Evolutionary conservation across 768 basidiomycete species (phyloP).

Genomic region (Gloeostereum incarnatum): DNA sequence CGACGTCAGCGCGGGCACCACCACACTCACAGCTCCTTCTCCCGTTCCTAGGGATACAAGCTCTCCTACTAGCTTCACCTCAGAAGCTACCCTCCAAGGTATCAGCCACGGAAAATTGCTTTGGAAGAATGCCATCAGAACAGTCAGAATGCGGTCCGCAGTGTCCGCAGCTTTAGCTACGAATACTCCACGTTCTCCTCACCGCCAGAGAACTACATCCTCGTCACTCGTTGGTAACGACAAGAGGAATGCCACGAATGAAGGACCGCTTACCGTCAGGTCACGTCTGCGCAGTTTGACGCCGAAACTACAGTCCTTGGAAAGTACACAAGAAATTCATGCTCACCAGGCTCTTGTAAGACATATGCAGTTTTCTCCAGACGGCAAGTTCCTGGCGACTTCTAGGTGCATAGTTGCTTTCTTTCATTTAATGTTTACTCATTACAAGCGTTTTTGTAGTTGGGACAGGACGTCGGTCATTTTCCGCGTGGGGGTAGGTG

Average conservation of each 20-base stretch:
- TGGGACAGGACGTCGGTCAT: slow-evolving; percentile 68
- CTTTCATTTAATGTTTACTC: not conserved
- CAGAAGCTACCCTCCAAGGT: too few species aligned
- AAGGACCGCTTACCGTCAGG: slow-evolving; percentile 26
- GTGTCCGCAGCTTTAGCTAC: slow-evolving; percentile 11
- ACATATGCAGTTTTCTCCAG: slow-evolving; percentile 69
- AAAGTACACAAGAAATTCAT: slow-evolving; percentile 48
- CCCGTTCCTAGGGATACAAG: slow-evolving; percentile 2
- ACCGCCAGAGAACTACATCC: slow-evolving; percentile 26
- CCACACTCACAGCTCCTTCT: not conserved
- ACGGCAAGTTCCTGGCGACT: slow-evolving; percentile 66
- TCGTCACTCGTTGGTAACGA: slow-evolving; percentile 17
- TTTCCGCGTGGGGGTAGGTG: slow-evolving; percentile 52
- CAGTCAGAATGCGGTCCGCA: slow-evolving; percentile 29
- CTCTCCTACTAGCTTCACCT: too few species aligned
- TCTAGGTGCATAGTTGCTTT: slow-evolving; percentile 36
- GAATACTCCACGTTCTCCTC: slow-evolving; percentile 13
- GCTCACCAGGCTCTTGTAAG: slow-evolving; percentile 62
- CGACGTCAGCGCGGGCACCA: not conserved
- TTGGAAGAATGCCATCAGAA: slow-evolving; percentile 34
- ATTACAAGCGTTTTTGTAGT: too few species aligned
- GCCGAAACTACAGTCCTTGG: slow-evolving; percentile 46
- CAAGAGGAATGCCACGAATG: slow-evolving; percentile 16
- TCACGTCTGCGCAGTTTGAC: slow-evolving; percentile 48
- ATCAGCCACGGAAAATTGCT: slow-evolving; percentile 21